Evolutionary conservation across 352 stramenopile species (phyloP), one percentile per base, ranked within the genome.

Genomic region (Pythium monospermum): DNA sequence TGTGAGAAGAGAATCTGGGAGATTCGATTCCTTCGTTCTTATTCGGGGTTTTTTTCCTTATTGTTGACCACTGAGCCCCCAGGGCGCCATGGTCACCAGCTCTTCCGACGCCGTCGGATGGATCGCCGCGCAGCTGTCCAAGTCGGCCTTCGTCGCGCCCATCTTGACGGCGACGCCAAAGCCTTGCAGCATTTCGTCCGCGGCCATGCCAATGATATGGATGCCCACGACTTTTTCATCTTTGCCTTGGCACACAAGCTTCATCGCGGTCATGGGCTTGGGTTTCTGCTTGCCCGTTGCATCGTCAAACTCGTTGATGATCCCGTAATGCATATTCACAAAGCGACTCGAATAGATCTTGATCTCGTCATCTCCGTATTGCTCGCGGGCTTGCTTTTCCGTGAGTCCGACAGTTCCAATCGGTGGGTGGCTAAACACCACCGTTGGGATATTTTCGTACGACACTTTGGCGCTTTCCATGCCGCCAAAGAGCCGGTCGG

Each of bases 141-240:
- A 98, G 67, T 99, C 96, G 30, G 83, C 83, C 71, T 98, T 98
- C 42, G 95, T 99, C 6, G 94, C 94, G 38, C 94, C 94, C 90
- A 98, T 98, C 69, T 99, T 99, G 56, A 99, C 88, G 2, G 97
- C 96, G 19, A 99, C 94, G 45, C 85, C 97, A 65, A 99, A 99
- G 50, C 96, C 96, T 73, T 99, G 97, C 55, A 99, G 68, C 71
- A 99, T 98, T 80, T 99, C 96, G 69, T 99, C 96, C 6, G 88
- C 89, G 15, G 74, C 90, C 59, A 96, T 85, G 44, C 95, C 96
- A 43, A 98, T 95, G 38, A 98, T 72, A 68, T 99, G 97, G 6
- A 99, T 69, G 38, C 97, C 97, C 31, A 99, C 94, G 22, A 99
- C 94, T 27, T 82, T 84, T 67, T 98, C 90, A 1, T 95, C 62